A percentile compares a stretch with the other conserved stretches of the same genome.
Conservation (phyloP, 495 filamentous ascomycete species). For the Xylaria longipes region DNA sequence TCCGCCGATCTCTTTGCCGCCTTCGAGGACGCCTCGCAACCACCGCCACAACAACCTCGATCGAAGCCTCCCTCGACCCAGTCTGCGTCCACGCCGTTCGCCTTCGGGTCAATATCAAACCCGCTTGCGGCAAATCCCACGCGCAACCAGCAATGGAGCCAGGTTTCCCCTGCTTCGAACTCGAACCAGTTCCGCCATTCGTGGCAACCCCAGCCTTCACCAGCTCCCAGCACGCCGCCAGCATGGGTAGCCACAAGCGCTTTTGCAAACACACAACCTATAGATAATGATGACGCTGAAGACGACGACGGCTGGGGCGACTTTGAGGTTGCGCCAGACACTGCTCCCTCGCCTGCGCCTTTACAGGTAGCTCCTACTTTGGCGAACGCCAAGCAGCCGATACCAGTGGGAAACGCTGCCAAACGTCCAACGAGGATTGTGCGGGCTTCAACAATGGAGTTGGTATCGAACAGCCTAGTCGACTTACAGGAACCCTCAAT, state of each 20-base stretch:
- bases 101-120: constrained; percentile 26
- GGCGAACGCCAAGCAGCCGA: constrained; percentile 22
- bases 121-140: constrained; percentile 33
- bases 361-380: constrained; percentile 23
- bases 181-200: constrained; percentile 13
- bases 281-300: constrained; percentile 33
- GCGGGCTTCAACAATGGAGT: constrained; percentile 52
- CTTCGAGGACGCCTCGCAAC: constrained; percentile 59
- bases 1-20: constrained; percentile 77
- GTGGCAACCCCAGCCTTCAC: constrained; percentile 9
- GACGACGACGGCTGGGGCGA: constrained; percentile 74
- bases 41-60: constrained; percentile 36
- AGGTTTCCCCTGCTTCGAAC: constrained; percentile 28
- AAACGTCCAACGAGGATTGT: constrained; percentile 38
- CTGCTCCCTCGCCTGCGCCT: constrained; percentile 16
- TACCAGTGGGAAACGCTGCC: constrained; percentile 1
- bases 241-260: neutral
- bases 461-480: constrained; percentile 53
- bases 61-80: constrained; percentile 26
- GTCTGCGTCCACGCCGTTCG: constrained; percentile 28
- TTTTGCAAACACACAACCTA: neutral
- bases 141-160: constrained; percentile 26
- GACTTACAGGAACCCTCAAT: constrained; percentile 36
- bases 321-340: constrained; percentile 64
- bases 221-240: neutral